Evolutionary conservation across 371 early-diverging fungal species (phyloP), one percentile per base, ranked within the genome.

Genomic region (Rhizopus arrhizus): DNA sequence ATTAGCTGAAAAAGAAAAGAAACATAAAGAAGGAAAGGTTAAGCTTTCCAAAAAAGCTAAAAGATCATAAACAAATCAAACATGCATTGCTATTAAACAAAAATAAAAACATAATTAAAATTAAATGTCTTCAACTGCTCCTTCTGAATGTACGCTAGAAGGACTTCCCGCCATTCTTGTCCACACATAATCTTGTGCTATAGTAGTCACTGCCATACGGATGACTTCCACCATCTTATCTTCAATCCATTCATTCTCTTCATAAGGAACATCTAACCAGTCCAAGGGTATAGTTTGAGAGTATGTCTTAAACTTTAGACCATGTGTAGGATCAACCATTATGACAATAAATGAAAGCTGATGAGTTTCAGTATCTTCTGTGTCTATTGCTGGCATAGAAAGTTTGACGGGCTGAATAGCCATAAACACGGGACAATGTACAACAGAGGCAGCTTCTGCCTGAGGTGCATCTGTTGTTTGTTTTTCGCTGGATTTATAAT

Each of bases 151-250:
- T 4, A 34, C 53, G 49, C 47, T 53, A 11, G 56, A 41, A 34
- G 61, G 33, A 16, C 41, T 46, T 51, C 78, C 75, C 2, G 79
- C 69, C 88, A 87, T 87, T 33, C 88, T 74, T 5, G 83, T 84
- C 80, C 80, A 86, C n/a, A 87, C 88, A 73, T 87, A 87, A 58
- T 87, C 86, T 56, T 86, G 86, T 7, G 86, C 88, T 46, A 87
- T 66, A 0, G 82, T 78, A 33, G 81, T 81, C 0, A 85, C 86
- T 4, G 84, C 77, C 66, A 81, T 61, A 34, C 80, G 77, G 36
- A 87, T 74, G 15, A 80, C 71, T 40, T 82, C 83, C 2, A 80
- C 81, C 77, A 87, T 80, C 50, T 85, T 78, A 50, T 84, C 84
- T 61, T 87, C 86, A 6, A 87, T 85, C 88, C 88, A 87, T 65